Evolutionary conservation across 1,139 yeast genomes (phyloP), one percentile per base, ranked within the genome.

Genomic region (Suhomyces yuchorum): DNA sequence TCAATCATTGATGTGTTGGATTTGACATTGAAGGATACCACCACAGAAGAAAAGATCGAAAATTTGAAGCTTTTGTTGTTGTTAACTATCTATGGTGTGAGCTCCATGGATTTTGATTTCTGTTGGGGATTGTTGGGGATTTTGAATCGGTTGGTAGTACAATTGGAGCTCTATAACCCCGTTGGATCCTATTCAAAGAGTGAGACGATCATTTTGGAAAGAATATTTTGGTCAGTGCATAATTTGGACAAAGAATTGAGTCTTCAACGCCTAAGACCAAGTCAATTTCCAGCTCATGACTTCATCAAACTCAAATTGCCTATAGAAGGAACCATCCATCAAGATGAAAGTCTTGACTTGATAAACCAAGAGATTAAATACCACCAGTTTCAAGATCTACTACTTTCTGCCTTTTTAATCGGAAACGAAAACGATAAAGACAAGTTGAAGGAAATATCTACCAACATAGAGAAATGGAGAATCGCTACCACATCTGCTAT

Each of bases 191-290:
- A 18, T 5, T 26, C 46, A 4, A 12, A 18, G 8, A 5, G 24
- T 17, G 34, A 39, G 8, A 20, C 17, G 8, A 34, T 33, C 9
- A 43, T 40, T 2, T 45, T 56, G 32, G 56, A 62, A 42, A 56
- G 73, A 24, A 55, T 72, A 5, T 71, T 73, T 48, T 74, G 78
- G 78, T 59, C 77, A 2, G 55, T 71, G 2, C 69, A 65, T 53
- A 73, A 71, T 45, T 54, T 75, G 44, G 80, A 75, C 50, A 68
- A 69, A 42, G 77, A 72, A 44, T 54, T 71, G 19, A 68, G 73
- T 52, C 56, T 75, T 12, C 50, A 72, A 40, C 54, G 63, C 26
- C 58, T 62, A 36, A 65, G 59, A 43, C 78, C 78, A 3, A 65
- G 73, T 44, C 76, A 69, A 52, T 57, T 70, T 34, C 74, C 75